Base-by-base conservation (phyloP, 305 asterid species). In the Solanum hybrid region DNA sequence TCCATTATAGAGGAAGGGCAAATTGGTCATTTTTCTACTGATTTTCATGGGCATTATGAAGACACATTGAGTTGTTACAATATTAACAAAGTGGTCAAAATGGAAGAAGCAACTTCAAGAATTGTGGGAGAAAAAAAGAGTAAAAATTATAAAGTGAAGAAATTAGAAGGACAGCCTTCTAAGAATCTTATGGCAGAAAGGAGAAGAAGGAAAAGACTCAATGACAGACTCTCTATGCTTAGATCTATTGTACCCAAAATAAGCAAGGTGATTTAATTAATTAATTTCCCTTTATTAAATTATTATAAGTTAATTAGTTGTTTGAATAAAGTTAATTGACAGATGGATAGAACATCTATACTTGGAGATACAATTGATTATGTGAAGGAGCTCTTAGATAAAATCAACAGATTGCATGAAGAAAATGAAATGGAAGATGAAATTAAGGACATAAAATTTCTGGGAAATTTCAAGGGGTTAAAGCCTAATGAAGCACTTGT, bases 271-370 rank as follows among this genome's bases (percentile, higher is more conserved):
- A 57, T 57, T 57, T 57, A 81, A 87, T 7, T 51, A 20, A 22
- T 89, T 57, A 57, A 2, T 26, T 82, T 82, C 15, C 29, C 65
- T 29, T 84, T 8, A 41, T 73, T 45, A 13, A 5, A 4, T 70
- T 57, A 73, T 72, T 26, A n/a, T 27, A 14, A 8, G 15, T 29
- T 29, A 51, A 72, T 75, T 75, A 75, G 34, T 14, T 77, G 3
- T 29, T 76, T 65, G 75, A n/a, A 65, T 3, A 22, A 22, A 65
- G 24, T 75, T 57, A 45, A 33, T 33, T 86, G 84, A 82, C 93
- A 97, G 99, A 97, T 96, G 98, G 99, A 97, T 81, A 93, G 98
- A 90, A 96, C 98, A 76, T 94, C 99, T 15, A 97, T 97, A 87
- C 96, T 97, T 10, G 98, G 98, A 27, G 98, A 95, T 87, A 92